Percentiles rank a stretch among this genome's conserved stretches.
Conservation (phyloP, 768 basidiomycete genomes). For the Collybia mongolica region DNA sequence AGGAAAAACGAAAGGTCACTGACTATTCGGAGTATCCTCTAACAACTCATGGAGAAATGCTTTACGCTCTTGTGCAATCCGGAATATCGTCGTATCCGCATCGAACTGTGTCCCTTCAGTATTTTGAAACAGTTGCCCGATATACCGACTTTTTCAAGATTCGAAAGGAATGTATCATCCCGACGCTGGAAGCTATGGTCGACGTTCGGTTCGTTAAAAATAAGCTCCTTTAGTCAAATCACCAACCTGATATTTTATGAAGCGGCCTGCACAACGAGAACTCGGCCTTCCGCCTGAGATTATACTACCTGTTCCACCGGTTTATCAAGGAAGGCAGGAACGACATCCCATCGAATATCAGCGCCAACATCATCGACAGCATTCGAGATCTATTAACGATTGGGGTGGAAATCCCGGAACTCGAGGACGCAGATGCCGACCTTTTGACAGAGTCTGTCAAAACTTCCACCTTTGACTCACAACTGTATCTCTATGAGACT, state of each 20-base stretch:
- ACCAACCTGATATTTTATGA: slow-evolving; percentile 1
- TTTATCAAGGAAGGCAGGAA: slow-evolving; percentile 84
- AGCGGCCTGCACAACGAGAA: slow-evolving; percentile 88
- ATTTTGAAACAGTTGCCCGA: slow-evolving; percentile 89
- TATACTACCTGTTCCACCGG: slow-evolving; percentile 90
- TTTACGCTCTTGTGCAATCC: slow-evolving; percentile 80
- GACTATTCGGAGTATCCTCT: slow-evolving; percentile 82
- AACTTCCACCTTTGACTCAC: slow-evolving; percentile 79
- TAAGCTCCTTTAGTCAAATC: background rate
- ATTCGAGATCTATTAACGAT: slow-evolving; percentile 79
- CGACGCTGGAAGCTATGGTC: slow-evolving; percentile 86
- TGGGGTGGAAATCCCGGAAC: slow-evolving; percentile 71
- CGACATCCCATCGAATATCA: slow-evolving; percentile 74
- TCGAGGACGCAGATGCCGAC: slow-evolving; percentile 71
- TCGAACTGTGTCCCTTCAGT: slow-evolving; percentile 81
- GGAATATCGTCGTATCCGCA: slow-evolving; percentile 83
- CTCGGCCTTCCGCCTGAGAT: slow-evolving; percentile 65
- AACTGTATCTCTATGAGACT: slow-evolving; percentile 94
- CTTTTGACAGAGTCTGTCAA: slow-evolving; percentile 78
- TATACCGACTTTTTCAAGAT: slow-evolving; percentile 98
- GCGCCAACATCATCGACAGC: slow-evolving; percentile 66
- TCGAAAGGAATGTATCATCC: slow-evolving; percentile 83
- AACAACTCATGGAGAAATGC: slow-evolving; percentile 88
- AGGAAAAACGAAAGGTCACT: slow-evolving; percentile 62
- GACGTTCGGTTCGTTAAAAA: slow-evolving; percentile 61